phyloP scores from a whole-genome alignment of 2,329 filamentous ascomycete genomes.

The Penicillium sp. region DNA sequence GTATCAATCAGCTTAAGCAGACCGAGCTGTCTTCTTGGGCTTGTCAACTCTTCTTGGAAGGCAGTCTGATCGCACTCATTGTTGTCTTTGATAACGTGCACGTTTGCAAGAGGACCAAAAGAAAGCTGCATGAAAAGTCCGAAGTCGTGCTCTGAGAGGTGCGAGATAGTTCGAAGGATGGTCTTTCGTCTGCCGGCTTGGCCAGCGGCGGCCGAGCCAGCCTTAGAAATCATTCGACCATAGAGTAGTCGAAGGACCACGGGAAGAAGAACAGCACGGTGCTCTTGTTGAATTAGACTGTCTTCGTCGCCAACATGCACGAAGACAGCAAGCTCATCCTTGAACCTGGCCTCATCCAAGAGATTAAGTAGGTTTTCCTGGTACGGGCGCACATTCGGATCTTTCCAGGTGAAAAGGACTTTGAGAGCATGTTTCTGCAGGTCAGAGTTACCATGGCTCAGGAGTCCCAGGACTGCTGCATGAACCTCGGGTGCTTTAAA shows the following conservation, averaged over 20 bases:
- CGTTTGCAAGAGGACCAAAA: constrained; percentile 64
- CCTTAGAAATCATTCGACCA: constrained; percentile 80
- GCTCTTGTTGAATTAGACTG: constrained; percentile 67
- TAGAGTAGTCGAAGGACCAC: constrained; percentile 84
- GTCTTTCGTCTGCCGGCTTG: constrained; percentile 72
- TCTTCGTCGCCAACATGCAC: constrained; percentile 66
- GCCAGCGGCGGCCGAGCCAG: constrained; percentile 63
- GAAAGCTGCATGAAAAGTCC: constrained; percentile 80
- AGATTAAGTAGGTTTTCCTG: constrained; percentile 82
- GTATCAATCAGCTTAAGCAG: constrained; percentile 88
- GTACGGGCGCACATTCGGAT: constrained; percentile 69
- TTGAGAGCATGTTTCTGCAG: constrained; percentile 83
- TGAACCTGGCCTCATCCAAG: constrained; percentile 85
- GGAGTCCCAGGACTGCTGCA: constrained; percentile 66
- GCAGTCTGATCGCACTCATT: constrained; percentile 49
- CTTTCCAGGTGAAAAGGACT: constrained; percentile 86
- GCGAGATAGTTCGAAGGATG: constrained; percentile 73
- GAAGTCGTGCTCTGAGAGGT: constrained; percentile 70
- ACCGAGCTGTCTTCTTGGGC: constrained; percentile 78
- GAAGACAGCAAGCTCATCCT: constrained; percentile 88
- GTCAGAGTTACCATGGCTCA: constrained; percentile 86
- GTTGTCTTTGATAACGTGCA: constrained; percentile 56
- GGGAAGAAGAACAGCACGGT: constrained; percentile 74
- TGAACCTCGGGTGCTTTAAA: constrained; percentile 76
- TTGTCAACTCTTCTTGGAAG: constrained; percentile 60